phyloP scores from a whole-genome alignment of 2,329 filamentous ascomycete genomes.

The Cladosporium sp. region DNA sequence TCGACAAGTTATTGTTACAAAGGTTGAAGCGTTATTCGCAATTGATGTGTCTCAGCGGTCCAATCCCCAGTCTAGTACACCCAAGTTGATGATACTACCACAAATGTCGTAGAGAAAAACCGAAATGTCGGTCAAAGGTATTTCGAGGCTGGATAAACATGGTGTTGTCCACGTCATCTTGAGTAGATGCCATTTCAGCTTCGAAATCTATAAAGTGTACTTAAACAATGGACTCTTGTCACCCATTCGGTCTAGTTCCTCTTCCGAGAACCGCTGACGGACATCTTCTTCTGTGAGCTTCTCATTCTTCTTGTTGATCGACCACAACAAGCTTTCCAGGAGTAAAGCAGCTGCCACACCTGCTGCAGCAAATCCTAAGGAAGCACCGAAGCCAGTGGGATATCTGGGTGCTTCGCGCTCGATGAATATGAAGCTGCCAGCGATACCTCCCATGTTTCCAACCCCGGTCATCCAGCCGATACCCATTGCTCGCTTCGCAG shows the following conservation, averaged over 20 bases:
- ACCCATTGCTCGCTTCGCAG: constrained; percentile 34
- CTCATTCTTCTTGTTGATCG: constrained; percentile 33
- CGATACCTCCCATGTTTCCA: constrained; percentile 41
- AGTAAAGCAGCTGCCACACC: constrained; percentile 24
- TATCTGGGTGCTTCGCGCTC: constrained; percentile 34
- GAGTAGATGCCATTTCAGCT: too few relatives aligned
- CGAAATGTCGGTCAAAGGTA: too few relatives aligned
- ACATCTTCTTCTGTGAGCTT: constrained; percentile 33
- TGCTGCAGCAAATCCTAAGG: constrained; percentile 25
- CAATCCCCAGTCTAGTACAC: too few relatives aligned
- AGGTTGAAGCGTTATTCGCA: too few relatives aligned
- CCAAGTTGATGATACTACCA: too few relatives aligned
- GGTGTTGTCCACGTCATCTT: too few relatives aligned
- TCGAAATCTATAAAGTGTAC: constrained; percentile 28
- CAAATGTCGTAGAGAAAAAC: too few relatives aligned
- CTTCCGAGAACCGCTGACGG: constrained; percentile 32
- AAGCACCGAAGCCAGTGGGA: constrained; percentile 34
- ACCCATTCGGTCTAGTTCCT: constrained; percentile 35
- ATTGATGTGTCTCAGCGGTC: too few relatives aligned
- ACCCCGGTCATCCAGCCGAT: constrained; percentile 38
- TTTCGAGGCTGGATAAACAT: too few relatives aligned
- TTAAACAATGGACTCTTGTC: constrained; percentile 38
- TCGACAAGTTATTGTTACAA: too few relatives aligned
- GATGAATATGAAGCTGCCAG: constrained; percentile 36
- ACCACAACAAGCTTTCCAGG: constrained; percentile 29